These are phyloP conservation scores for Epipyxis sp. DNA, from an alignment of 108 stramenopile genomes.

Conservation along the genomic window DNA sequence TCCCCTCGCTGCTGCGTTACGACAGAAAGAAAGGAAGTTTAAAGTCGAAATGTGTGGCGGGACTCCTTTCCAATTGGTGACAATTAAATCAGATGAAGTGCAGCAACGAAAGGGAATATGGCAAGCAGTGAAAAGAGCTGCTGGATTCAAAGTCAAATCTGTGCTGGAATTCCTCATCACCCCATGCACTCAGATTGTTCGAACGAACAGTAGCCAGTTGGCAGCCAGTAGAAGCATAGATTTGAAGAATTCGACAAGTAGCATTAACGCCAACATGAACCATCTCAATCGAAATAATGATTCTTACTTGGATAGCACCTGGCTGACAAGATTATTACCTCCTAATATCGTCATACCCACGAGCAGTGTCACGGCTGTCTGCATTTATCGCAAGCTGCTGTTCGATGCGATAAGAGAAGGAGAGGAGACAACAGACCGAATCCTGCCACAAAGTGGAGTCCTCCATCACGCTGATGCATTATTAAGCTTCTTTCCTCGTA, in stretches of 20 bases:
- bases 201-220: neutral
- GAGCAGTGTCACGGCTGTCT: neutral
- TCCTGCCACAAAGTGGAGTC: slow-evolving; percentile 7
- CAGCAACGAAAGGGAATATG: neutral
- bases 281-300: neutral
- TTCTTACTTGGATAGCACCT: neutral
- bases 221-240: neutral
- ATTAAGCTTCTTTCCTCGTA: slow-evolving; percentile 13
- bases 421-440: neutral
- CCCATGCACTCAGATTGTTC: neutral
- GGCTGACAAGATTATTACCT: neutral
- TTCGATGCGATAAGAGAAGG: neutral
- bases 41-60: slow-evolving; percentile 23
- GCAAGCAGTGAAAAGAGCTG: neutral
- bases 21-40: neutral
- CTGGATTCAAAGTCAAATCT: slow-evolving; percentile 17
- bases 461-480: neutral
- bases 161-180: slow-evolving; percentile 2
- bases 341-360: slow-evolving; percentile 7
- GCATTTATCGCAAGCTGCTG: neutral
- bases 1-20: neutral
- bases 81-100: slow-evolving; percentile 5
- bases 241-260: neutral
- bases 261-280: neutral
- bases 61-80: neutral